Base-by-base conservation (phyloP, 2,329 filamentous ascomycete genomes). In the Calycina herbarum region DNA sequence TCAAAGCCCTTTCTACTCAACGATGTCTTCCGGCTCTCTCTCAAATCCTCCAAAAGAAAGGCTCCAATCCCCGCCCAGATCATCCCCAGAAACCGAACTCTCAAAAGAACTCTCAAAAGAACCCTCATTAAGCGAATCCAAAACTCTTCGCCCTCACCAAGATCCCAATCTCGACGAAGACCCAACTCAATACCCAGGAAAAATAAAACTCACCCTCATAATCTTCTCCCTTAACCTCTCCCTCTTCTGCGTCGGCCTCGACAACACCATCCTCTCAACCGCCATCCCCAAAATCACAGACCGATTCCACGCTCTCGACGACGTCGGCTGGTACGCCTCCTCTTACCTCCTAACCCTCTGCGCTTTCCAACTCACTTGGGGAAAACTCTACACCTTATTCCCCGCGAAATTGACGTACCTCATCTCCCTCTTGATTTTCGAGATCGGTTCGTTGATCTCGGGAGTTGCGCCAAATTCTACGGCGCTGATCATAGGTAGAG, bases 221-320 rank as follows among this genome's bases (percentile, higher is more conserved):
- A 33, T 33, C 31, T 33, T 33, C 31, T 33, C 31, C 31, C 31
- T 33, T 6, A 33, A 38, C 3, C 35, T 38, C 35, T 38, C 35
- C 10, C 35, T 38, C 35, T 38, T 38, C 11, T 38, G 35, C 11
- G 35, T 38, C 35, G 35, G 35, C 35, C 35, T 38, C 35, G 42
- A 48, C 42, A 48, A 48, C n/a, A 48, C 42, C 17, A 73, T 75
- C 35, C 64, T 72, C 42, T 73, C 73, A 1, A 76, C 75, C 5
- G 77, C 76, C 4, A 77, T 78, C 45, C 77, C 77, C 4, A 73
- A 74, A 33, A 79, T 79, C 54, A 78, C 77, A 1, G 45, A 65
- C 20, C 69, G 73, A n/a, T 78, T 79, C 67, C 71, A 78, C 40
- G 73, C 72, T n/a, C 70, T 77, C 15, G 62, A 71, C 42, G 76